phyloP scores from a whole-genome alignment of 441 rosid genomes.

The Kokia cookei region DNA sequence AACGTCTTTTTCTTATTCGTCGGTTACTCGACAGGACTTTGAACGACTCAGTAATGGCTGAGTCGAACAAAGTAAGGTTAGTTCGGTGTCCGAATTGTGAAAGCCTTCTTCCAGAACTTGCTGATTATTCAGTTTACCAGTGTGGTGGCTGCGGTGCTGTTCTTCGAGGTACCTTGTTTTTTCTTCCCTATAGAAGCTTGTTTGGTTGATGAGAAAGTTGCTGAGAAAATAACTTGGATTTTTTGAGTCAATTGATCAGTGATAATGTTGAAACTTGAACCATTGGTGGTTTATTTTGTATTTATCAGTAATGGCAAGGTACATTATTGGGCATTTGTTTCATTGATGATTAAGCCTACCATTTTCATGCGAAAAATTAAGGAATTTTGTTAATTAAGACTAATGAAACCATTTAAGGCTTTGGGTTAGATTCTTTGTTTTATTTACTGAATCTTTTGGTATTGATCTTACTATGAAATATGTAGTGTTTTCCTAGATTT shows the following conservation, averaged over 20 bases:
- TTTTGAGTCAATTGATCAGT: background rate
- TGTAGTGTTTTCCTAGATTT: background rate
- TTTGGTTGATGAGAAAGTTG: constrained; percentile 3
- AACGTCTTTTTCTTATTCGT: background rate
- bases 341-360: too few relatives aligned
- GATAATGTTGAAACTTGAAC: background rate
- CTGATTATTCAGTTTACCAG: constrained; percentile 62
- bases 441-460: background rate
- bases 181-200: constrained; percentile 8
- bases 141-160: constrained; percentile 97
- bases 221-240: background rate
- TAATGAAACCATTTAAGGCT: constrained; percentile 16
- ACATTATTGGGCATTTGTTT: background rate
- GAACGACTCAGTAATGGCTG: constrained; percentile 52
- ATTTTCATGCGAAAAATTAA: too few relatives aligned
- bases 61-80: constrained; percentile 51
- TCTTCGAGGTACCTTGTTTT: constrained; percentile 54
- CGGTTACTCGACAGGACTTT: background rate
- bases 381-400: background rate
- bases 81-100: constrained; percentile 93
- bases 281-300: background rate
- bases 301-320: background rate
- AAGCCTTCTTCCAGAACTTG: constrained; percentile 76
- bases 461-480: background rate
- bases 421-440: constrained; percentile 7